Conservation (phyloP, 148 eudicot species). For the Rhododendron henanense region DNA sequence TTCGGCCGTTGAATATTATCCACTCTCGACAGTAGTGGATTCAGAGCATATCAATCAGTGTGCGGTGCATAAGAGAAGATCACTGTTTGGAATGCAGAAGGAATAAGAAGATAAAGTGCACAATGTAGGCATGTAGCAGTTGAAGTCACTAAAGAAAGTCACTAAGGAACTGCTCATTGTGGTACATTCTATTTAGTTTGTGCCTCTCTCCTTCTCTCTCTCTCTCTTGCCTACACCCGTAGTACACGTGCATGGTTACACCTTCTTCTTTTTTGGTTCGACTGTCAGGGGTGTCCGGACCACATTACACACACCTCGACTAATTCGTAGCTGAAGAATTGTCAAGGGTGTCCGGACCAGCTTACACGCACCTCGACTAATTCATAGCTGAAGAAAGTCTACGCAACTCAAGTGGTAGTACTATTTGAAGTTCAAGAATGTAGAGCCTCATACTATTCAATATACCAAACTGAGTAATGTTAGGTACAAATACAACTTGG, state of each 20-base stretch:
- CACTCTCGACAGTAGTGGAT: neutral
- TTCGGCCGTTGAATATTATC: neutral
- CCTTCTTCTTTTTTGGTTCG: neutral
- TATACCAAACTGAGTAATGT: neutral
- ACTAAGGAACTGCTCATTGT: conserved; percentile 16
- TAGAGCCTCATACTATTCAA: neutral
- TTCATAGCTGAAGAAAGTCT: neutral
- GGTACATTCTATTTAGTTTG: conserved; percentile 15
- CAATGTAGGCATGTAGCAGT: conserved; percentile 12
- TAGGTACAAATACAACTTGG: too few relatives aligned
- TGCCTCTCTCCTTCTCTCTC: neutral
- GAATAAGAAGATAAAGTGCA: neutral
- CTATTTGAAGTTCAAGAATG: neutral
- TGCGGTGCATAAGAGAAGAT: neutral
- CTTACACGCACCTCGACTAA: too few relatives aligned
- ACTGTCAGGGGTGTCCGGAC: too few relatives aligned
- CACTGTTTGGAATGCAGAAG: neutral
- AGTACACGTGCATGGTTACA: neutral
- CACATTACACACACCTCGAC: too few relatives aligned
- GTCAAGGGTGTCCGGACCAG: neutral
- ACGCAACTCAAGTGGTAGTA: neutral
- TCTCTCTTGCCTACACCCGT: neutral
- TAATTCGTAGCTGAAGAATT: too few relatives aligned
- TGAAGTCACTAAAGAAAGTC: conserved; percentile 17
- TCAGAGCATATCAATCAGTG: neutral